Base-by-base conservation (phyloP, 2,329 filamentous ascomycete species). In the Metarhizium brunneum region DNA sequence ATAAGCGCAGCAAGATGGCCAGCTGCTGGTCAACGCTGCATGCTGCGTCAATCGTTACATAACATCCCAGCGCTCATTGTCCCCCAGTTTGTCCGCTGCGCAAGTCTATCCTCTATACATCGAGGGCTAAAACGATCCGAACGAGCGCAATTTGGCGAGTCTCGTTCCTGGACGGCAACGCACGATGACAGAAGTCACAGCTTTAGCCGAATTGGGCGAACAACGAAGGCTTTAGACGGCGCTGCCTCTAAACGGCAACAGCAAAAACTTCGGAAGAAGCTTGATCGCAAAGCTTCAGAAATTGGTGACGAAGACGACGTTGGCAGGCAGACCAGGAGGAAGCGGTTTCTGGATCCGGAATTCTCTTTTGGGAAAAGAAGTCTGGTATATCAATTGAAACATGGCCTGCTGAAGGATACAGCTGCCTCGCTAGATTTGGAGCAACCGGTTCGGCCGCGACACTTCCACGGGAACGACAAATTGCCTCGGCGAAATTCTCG, bases 41-140 rank as follows among this genome's bases (percentile, higher is more conserved):
- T 62, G 6, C 50, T 65, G n/a, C 47, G 56, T 18, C 50, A 40
- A 16, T 13, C 30, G 6, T 42, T 42, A 35, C 35, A 43, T 14
- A 40, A 5, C 30, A 32, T 25, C 14, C 16, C 47, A 16, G 35
- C 32, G 11, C 25, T 11, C 18, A 13, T 29, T 20, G 6, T 13
- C 18, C 47, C 51, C 6, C 18, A 14, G 14, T n/a, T 58, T 16
- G 59, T 61, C 45, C 69, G 69, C 47, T 36, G 62, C 25, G 64
- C 69, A 32, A 70, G 66, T 47, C 76, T 89, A 57, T 87, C 86
- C 10, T 86, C 86, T 47, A 90, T 91, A 64, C 81, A 84, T 60
- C 76, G 79, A 49, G 87, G 87, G 14, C 75, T 90, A 54, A 81
- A 84, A 48, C 64, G 73, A 67, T 69, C 81, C 61, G 61, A 76